phyloP scores from a whole-genome alignment of 176 grass and related monocot genomes.

The Musa beccarii region DNA sequence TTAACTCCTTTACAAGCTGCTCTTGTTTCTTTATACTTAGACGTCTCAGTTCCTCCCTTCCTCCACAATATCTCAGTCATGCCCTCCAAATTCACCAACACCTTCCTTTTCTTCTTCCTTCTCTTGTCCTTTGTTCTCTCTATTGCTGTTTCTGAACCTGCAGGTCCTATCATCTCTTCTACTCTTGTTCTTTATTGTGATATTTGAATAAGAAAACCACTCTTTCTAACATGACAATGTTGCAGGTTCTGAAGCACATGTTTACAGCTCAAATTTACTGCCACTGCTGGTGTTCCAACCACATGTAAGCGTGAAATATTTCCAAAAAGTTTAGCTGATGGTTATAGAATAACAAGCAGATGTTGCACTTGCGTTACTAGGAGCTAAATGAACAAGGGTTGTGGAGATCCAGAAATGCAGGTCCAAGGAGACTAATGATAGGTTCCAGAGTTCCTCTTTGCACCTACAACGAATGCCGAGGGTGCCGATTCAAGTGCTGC shows the following conservation, averaged over 20 bases:
- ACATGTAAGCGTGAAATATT: not conserved
- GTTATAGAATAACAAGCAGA: not conserved
- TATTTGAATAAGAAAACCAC: no score
- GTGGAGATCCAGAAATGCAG: not conserved
- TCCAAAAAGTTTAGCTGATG: not conserved
- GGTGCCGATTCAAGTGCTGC: conserved; percentile 18
- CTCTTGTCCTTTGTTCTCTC: not conserved
- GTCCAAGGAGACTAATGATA: not conserved
- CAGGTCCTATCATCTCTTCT: not conserved
- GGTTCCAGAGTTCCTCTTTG: conserved; percentile 12
- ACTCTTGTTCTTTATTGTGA: not conserved
- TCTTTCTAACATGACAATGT: not conserved
- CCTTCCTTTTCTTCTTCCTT: not conserved
- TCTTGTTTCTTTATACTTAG: no score
- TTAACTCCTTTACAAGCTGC: not conserved
- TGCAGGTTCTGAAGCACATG: not conserved
- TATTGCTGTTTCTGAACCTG: not conserved
- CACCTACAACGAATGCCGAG: conserved; percentile 17
- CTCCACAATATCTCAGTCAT: not conserved
- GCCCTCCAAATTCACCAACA: not conserved
- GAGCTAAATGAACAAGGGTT: not conserved
- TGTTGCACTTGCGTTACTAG: not conserved
- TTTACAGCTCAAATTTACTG: not conserved
- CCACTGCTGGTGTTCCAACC: not conserved
- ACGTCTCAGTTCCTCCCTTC: not conserved